Conservation (phyloP, 2,329 filamentous ascomycete genomes). For the Exserohilum turcica region DNA sequence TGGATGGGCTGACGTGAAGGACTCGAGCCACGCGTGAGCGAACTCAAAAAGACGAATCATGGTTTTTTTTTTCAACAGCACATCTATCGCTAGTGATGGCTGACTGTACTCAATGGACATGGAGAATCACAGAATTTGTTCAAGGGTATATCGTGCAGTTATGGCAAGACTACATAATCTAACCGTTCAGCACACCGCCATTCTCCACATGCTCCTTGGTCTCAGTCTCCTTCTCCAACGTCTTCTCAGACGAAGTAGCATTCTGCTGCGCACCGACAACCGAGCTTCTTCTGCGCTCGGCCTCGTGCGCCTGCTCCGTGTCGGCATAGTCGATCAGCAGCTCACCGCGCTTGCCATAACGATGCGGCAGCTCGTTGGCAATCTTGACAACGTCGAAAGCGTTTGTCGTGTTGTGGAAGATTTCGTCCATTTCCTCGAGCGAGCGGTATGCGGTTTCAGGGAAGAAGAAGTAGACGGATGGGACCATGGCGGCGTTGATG, state of each 20-base stretch:
- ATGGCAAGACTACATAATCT: neutral
- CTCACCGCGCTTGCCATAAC: conserved; percentile 64
- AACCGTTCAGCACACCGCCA: neutral
- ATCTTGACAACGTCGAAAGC: conserved; percentile 57
- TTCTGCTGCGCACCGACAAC: conserved; percentile 21
- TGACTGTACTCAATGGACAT: too few relatives aligned
- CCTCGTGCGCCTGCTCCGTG: conserved; percentile 41
- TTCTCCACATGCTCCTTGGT: conserved; percentile 9
- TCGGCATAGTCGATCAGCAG: conserved; percentile 59
- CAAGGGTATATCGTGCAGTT: too few relatives aligned
- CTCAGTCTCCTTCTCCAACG: conserved; percentile 5
- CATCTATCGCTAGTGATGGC: too few relatives aligned
- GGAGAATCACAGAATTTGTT: too few relatives aligned
- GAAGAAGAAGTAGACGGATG: conserved; percentile 58
- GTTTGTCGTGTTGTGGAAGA: conserved; percentile 63
- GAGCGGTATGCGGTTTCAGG: conserved; percentile 57
- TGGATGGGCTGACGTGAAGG: too few relatives aligned
- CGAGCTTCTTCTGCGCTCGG: conserved; percentile 38
- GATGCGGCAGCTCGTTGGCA: conserved; percentile 58
- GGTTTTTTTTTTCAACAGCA: too few relatives aligned
- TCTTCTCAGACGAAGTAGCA: too few relatives aligned
- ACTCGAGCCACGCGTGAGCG: too few relatives aligned
- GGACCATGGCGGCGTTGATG: conserved; percentile 60
- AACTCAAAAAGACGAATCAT: too few relatives aligned
- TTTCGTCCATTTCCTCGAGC: conserved; percentile 60